Evolutionary conservation across 169 alveolate genomes (phyloP), one percentile per base, ranked within the genome.

Genomic region (Cryptosporidium sp.): DNA sequence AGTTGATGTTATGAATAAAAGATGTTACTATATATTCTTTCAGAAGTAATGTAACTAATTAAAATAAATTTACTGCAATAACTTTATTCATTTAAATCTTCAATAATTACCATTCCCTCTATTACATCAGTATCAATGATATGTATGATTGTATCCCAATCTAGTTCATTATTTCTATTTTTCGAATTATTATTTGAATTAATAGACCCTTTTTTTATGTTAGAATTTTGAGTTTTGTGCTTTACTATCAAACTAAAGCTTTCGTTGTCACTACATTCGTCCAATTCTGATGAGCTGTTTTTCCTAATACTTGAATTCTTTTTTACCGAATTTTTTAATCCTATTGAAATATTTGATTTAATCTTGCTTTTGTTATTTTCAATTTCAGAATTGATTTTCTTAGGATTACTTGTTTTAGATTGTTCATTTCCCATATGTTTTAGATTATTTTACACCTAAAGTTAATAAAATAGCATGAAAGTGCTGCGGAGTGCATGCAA

Each of bases 61-160:
- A 2, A 41, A 10, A 8, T 16, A 41, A 41, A 41, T 41, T 41
- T 8, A 41, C 48, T 23, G 3, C 5, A 23, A 55, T 26, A 55
- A 26, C 5, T 10, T 55, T 33, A 65, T 10, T 65, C 58, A 70
- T 43, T 45, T 33, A n/a, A 70, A n/a, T 73, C 65, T 45, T 59
- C 74, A 39, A 80, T 80, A 21, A 80, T 80, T 62, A 80, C 89
- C 55, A 80, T 23, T 61, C 89, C 89, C 23, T 62, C 52, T 9
- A 26, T 62, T 3, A 23, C 48, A 61, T 59, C 73, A 3, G 26
- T 50, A 65, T 62, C 74, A n/a, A 65, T 80, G 5, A 31, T 62
- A 6, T 35, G 41, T 21, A 62, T 29, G n/a, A 80, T 65, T 61
- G 62, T 14, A 39, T 80, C 75, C 89, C 89, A 80, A 35, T 41